A percentile compares a stretch with the other conserved stretches of the same genome.
These are phyloP conservation scores for Fusarium chuoi DNA, from an alignment of 2,329 filamentous ascomycete species.

Conservation along the genomic window DNA sequence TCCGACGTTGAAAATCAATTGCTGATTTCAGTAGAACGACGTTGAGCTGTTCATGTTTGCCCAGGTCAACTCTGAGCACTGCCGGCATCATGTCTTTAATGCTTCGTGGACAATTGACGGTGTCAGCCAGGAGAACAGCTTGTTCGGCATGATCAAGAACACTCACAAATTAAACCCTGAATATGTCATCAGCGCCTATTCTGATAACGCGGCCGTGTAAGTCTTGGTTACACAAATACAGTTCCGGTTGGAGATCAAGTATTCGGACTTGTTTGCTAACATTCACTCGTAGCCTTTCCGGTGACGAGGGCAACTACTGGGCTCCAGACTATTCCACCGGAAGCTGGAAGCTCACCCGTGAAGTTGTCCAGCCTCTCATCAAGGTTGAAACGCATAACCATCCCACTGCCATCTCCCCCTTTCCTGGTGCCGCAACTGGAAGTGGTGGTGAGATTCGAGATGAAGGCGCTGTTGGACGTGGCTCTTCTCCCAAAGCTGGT, in stretches of 20 bases:
- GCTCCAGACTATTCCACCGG: conserved; percentile 87
- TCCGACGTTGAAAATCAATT: conserved; percentile 20
- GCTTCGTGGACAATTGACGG: conserved; percentile 96
- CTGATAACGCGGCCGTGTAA: conserved; percentile 93
- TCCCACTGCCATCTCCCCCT: conserved; percentile 94
- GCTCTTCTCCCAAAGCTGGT: conserved; percentile 92
- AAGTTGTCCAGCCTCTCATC: conserved; percentile 85
- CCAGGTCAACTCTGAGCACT: conserved; percentile 98
- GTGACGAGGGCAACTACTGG: conserved; percentile 69
- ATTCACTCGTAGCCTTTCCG: conserved; percentile 44
- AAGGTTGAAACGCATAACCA: conserved; percentile 99
- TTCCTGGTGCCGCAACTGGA: conserved; percentile 91
- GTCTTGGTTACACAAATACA: conserved; percentile 22
- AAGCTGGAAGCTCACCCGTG: conserved; percentile 87
- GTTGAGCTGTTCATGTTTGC: conserved; percentile 99
- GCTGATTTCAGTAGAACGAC: conserved; percentile 63
- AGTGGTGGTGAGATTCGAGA: conserved; percentile 96
- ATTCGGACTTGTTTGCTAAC: conserved; percentile 3
- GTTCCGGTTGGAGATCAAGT: background rate
- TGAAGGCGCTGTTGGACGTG: conserved; percentile 92
- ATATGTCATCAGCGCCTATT: conserved; percentile 94
- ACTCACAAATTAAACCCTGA: conserved; percentile 86
- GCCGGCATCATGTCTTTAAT: conserved; percentile 89
- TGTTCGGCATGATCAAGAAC: conserved; percentile 97
- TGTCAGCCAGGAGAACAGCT: conserved; percentile 77